phyloP scores from a whole-genome alignment of 768 basidiomycete genomes.

The Amanita pseudoporphyria region DNA sequence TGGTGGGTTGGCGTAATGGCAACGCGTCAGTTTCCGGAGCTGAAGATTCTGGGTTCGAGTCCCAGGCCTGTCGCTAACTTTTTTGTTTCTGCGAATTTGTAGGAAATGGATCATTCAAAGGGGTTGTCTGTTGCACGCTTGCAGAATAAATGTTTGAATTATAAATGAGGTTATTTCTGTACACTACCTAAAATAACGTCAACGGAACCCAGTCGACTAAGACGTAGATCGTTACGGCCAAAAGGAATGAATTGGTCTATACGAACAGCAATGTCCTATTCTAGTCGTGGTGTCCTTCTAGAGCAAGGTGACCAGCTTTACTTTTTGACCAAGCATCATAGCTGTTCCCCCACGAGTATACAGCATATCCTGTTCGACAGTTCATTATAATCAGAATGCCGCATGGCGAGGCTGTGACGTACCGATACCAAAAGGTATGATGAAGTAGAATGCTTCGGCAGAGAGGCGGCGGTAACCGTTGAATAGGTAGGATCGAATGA shows the following conservation, averaged over 20 bases:
- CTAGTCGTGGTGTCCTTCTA: slow-evolving; percentile 27
- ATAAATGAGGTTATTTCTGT: no score
- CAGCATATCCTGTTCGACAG: slow-evolving; percentile 50
- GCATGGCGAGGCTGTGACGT: slow-evolving; percentile 2
- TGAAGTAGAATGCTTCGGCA: slow-evolving; percentile 68
- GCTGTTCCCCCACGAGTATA: slow-evolving; percentile 72
- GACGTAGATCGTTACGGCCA: neutral
- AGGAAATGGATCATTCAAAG: no score
- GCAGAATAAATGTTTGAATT: no score
- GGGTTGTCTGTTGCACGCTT: no score
- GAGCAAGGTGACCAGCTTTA: slow-evolving; percentile 71
- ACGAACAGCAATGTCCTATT: slow-evolving; percentile 2
- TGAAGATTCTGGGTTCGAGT: slow-evolving; percentile 57
- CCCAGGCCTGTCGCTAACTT: slow-evolving; percentile 40
- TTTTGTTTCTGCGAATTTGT: no score
- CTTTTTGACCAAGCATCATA: slow-evolving; percentile 61
- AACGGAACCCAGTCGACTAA: no score
- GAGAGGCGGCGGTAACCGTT: slow-evolving; percentile 77
- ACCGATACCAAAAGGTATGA: slow-evolving; percentile 73
- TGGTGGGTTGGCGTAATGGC: slow-evolving; percentile 56
- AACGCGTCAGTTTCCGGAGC: slow-evolving; percentile 57
- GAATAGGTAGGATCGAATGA: slow-evolving; percentile 70
- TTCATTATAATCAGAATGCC: neutral
- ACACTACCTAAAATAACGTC: no score
- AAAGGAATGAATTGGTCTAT: neutral